A percentile compares a stretch with the other conserved stretches of the same genome.
phyloP scores from a whole-genome alignment of 2,329 filamentous ascomycete species.

The Aspergillus sp. region DNA sequence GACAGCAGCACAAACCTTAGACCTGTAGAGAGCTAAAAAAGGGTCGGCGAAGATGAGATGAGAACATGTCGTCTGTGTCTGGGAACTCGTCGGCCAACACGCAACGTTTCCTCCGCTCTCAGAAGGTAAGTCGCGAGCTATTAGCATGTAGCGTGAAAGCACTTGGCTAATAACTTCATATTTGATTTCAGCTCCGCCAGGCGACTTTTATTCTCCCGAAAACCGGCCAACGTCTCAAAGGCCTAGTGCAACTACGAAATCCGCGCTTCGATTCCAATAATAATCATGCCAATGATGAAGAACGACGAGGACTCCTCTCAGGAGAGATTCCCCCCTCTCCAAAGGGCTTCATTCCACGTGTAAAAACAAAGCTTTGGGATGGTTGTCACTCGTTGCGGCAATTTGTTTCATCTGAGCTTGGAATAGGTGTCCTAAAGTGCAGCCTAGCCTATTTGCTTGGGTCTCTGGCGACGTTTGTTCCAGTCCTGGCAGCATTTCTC shows the following conservation, averaged over 20 bases:
- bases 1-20: background rate
- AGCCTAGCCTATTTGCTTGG: constrained; percentile 85
- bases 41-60: constrained; percentile 19
- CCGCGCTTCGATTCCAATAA: constrained; percentile 40
- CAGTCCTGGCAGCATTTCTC: constrained; percentile 68
- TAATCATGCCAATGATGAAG: constrained; percentile 31
- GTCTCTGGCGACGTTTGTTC: constrained; percentile 81
- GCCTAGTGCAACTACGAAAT: constrained; percentile 72
- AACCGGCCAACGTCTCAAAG: constrained; percentile 80
- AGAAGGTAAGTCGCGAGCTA: constrained; percentile 26
- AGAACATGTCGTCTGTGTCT: constrained; percentile 30
- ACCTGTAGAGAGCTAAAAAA: background rate
- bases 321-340: constrained; percentile 21
- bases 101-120: constrained; percentile 33
- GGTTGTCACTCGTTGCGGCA: constrained; percentile 47
- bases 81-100: constrained; percentile 31
- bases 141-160: background rate
- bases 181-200: constrained; percentile 64
- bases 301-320: constrained; percentile 35
- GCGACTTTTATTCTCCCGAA: constrained; percentile 83
- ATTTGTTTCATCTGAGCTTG: constrained; percentile 70
- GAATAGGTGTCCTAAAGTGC: constrained; percentile 83
- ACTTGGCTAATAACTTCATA: constrained; percentile 6
- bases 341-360: constrained; percentile 15
- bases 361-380: constrained; percentile 33